Percentiles rank a stretch among this genome's conserved stretches.
These are phyloP conservation scores for Bryoerythrophyllum caledonicum DNA, from an alignment of 225 moss, liverwort and hornwort genomes.

Conservation along the genomic window DNA sequence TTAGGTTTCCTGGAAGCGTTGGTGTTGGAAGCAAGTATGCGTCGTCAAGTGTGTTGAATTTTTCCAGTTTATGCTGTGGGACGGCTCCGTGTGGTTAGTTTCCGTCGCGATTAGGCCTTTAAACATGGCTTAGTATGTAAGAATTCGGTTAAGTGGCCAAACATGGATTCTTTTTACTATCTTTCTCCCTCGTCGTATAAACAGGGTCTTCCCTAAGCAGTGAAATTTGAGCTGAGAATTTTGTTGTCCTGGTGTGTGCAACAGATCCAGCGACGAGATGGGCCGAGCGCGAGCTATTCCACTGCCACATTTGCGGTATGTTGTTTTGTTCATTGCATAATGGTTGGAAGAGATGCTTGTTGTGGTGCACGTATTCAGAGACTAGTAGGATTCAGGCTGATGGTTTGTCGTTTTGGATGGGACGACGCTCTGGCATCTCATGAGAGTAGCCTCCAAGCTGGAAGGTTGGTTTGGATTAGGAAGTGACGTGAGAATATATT, in stretches of 20 bases:
- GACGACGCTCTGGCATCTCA: background rate
- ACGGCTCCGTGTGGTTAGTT: background rate
- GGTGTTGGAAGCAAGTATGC: background rate
- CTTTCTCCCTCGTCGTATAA: background rate
- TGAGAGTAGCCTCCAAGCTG: background rate
- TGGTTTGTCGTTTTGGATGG: background rate
- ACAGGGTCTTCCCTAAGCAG: background rate
- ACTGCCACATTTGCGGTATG: slow-evolving; percentile 50
- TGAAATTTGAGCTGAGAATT: slow-evolving; percentile 5
- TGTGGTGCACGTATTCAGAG: background rate
- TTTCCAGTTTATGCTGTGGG: background rate
- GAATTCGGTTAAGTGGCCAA: background rate
- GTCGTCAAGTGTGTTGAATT: background rate
- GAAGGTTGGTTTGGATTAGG: background rate
- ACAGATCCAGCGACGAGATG: slow-evolving; percentile 39
- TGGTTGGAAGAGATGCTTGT: background rate
- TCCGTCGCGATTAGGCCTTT: background rate
- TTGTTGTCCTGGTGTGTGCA: slow-evolving; percentile 19
- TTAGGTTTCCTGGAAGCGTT: background rate
- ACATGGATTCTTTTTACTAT: background rate
- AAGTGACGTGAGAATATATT: background rate
- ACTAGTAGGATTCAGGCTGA: background rate
- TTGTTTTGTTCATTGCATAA: background rate
- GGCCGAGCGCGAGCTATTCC: slow-evolving; percentile 34
- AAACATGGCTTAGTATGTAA: background rate